Percentiles rank a stretch among this genome's conserved stretches.
Evolutionary conservation across 495 filamentous ascomycete species (phyloP).

Genomic region (Penicillium psychrofluorescens): DNA sequence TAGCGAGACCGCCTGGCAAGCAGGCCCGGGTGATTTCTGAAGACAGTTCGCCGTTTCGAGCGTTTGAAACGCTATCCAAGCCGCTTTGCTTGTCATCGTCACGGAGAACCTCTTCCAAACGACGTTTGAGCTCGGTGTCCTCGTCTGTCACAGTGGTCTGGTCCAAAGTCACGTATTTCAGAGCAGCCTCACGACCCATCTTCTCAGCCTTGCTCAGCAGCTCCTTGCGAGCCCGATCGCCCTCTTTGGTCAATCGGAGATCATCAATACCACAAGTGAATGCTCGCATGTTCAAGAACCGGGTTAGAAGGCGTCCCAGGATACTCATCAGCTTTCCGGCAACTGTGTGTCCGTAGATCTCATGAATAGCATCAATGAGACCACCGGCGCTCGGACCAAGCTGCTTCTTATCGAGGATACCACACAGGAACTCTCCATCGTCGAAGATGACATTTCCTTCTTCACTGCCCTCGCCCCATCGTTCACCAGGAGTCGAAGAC

Average conservation of each 20-base stretch:
- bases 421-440: conserved; percentile 78
- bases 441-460: conserved; percentile 79
- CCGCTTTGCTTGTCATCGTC: conserved; percentile 86
- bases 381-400: conserved; percentile 83
- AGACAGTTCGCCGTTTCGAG: conserved; percentile 62
- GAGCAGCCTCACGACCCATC: conserved; percentile 77
- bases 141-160: conserved; percentile 48
- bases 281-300: conserved; percentile 84
- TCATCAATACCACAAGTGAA: conserved; percentile 98
- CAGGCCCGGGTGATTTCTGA: conserved; percentile 70
- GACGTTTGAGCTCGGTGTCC: conserved; percentile 61
- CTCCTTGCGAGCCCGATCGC: conserved; percentile 63
- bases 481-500: conserved; percentile 64
- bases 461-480: conserved; percentile 65
- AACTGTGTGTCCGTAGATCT: conserved; percentile 80
- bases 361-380: conserved; percentile 85
- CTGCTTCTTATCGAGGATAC: conserved; percentile 94
- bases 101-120: conserved; percentile 83
- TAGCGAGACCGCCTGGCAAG: conserved; percentile 74
- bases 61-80: conserved; percentile 78
- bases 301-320: conserved; percentile 81
- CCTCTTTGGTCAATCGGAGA: conserved; percentile 73
- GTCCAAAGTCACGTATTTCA: conserved; percentile 87
- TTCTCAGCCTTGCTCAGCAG: conserved; percentile 58
- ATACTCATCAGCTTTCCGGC: conserved; percentile 84